Base-by-base conservation (phyloP, 805 yeast genomes). In the Starmerella bombicola region DNA sequence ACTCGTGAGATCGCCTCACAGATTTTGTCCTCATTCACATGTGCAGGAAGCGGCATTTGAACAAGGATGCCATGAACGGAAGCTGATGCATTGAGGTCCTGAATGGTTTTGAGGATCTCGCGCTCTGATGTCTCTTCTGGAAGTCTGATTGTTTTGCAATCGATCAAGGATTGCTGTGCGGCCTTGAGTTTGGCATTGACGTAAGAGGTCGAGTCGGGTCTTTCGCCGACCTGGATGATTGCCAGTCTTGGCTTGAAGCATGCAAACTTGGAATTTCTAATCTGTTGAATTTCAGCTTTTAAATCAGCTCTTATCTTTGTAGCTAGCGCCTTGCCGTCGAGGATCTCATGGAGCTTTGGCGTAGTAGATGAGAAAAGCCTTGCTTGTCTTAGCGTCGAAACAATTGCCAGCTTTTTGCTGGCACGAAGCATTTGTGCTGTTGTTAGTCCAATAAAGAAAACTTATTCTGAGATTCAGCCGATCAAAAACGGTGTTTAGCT, bases 141-240 rank as follows among this genome's bases (percentile, higher is more conserved):
- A 42, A 83, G 70, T 50, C 74, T 76, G 48, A 78, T 54, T 45
- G 82, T 66, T 17, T 68, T 67, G 46, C 93, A 83, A 30, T 66
- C 65, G 46, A 91, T 80, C 41, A 80, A 80, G 28, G 93, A 84
- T 47, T 81, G 83, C 36, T 70, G 65, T 16, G 95, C 94, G 9
- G 95, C 93, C 64, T 80, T 82, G 48, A 84, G 68, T 64, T 88
- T 88, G 76, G 88, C 83, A 45, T 79, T 74, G 41, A 88, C 96
- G 62, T 88, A 88, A 6, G 95, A 82, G 10, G 85, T 74, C 2
- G 95, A 84, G 60, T 88, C 98, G 12, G 93, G 93, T 49, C 96
- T 70, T 36, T 68, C 68, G 32, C 96, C 96, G 30, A 91, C 93
- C 63, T 88, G 97, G 46, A 88, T 69, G 50, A 88, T 86, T 29